Evolutionary conservation across 345 rosid genomes (phyloP).

Genomic region (Salix purpurea): DNA sequence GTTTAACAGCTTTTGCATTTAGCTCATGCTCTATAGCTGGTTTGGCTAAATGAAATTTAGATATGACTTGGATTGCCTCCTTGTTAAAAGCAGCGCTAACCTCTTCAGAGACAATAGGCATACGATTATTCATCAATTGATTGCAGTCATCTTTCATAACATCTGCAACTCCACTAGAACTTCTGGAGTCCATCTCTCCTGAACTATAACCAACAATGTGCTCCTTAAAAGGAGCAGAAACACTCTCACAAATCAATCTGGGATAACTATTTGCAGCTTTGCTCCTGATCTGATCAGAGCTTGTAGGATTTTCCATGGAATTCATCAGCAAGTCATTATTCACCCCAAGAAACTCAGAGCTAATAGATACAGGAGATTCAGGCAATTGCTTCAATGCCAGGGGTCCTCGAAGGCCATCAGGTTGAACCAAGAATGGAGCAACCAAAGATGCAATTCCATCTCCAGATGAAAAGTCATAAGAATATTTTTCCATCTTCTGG

Average conservation of each 20-base stretch:
- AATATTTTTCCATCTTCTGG: slow-evolving; percentile 5
- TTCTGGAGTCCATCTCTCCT: slow-evolving; percentile 5
- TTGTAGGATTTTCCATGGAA: not conserved
- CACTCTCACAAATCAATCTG: slow-evolving; percentile 1
- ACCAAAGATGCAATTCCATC: slow-evolving; percentile 8
- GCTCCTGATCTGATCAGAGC: not conserved
- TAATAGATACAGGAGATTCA: slow-evolving; percentile 31
- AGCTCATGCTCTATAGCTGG: not conserved
- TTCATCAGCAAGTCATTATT: not conserved
- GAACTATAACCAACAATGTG: slow-evolving; percentile 1
- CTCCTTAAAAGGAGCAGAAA: slow-evolving; percentile 6
- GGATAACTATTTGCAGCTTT: not conserved
- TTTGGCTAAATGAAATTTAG: slow-evolving; percentile 2
- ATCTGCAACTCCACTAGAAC: slow-evolving; percentile 4
- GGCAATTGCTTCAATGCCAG: slow-evolving; percentile 30
- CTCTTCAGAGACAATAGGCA: slow-evolving; percentile 14
- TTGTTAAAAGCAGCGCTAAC: slow-evolving; percentile 12
- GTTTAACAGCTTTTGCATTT: not conserved
- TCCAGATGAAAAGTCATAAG: slow-evolving; percentile 8
- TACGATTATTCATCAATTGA: not conserved
- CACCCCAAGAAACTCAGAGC: slow-evolving; percentile 25
- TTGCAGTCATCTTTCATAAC: slow-evolving; percentile 7
- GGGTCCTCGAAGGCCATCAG: slow-evolving; percentile 15
- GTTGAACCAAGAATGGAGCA: slow-evolving; percentile 20
- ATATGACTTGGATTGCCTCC: not conserved